Percentiles rank a stretch among this genome's conserved stretches.
phyloP scores from a whole-genome alignment of 257 asterid species.

The Verbascum thapsus region DNA sequence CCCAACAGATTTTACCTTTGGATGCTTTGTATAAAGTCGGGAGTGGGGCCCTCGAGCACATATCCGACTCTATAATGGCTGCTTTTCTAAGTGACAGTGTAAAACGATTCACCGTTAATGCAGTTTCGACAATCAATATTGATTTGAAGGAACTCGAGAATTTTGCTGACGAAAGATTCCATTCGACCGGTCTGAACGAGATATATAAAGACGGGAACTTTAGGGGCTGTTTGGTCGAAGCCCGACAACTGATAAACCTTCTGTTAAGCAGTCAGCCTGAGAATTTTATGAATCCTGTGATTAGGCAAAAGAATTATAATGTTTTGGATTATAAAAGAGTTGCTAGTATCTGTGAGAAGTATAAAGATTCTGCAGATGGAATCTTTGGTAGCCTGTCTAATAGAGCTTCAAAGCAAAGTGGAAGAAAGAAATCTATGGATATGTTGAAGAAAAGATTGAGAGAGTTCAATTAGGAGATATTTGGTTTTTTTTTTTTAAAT shows the following conservation, averaged over 20 bases:
- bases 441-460: constrained; percentile 69
- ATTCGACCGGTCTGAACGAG: constrained; percentile 70
- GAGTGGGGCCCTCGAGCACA: constrained; percentile 82
- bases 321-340: constrained; percentile 81
- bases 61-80: constrained; percentile 68
- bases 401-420: constrained; percentile 80
- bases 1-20: constrained; percentile 82
- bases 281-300: constrained; percentile 91
- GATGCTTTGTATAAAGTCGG: constrained; percentile 91
- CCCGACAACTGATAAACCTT: constrained; percentile 79
- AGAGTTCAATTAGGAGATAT: constrained; percentile 88
- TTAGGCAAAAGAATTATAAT: constrained; percentile 72
- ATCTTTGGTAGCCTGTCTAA: constrained; percentile 86
- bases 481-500: too few relatives aligned
- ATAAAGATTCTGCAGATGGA: constrained; percentile 78
- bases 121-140: constrained; percentile 55
- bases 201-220: constrained; percentile 77
- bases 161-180: constrained; percentile 86
- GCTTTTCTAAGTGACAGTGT: constrained; percentile 67
- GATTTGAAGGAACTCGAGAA: constrained; percentile 75
- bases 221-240: constrained; percentile 68
- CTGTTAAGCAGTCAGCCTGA: constrained; percentile 91
- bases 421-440: constrained; percentile 83
- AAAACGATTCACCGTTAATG: constrained; percentile 75
- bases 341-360: constrained; percentile 82